Evolutionary conservation across 2,329 filamentous ascomycete species (phyloP).

Genomic region (Fusarium oxysporum): DNA sequence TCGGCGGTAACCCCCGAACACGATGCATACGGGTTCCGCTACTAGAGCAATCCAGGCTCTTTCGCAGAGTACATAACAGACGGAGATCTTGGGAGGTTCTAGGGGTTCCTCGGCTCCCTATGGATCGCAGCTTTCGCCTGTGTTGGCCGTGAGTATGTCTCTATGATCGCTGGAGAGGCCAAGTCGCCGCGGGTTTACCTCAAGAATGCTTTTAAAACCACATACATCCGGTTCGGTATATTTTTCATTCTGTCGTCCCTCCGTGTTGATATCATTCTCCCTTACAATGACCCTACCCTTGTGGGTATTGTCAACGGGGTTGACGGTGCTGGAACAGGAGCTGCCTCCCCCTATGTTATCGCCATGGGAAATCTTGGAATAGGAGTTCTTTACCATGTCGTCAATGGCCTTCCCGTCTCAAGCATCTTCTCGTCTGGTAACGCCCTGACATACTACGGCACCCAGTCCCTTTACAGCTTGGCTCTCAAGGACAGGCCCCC

Average conservation of each 20-base stretch:
- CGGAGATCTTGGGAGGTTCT: not conserved
- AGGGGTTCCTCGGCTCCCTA: not conserved
- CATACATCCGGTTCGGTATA: conserved; percentile 3
- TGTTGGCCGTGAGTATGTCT: conserved; percentile 3
- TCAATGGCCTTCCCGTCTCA: not conserved
- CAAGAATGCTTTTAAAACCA: conserved; percentile 8
- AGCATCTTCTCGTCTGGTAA: not conserved
- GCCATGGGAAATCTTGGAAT: not conserved
- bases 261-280: not conserved
- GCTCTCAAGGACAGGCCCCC: not conserved
- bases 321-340: conserved; percentile 1
- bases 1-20: not conserved
- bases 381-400: not conserved
- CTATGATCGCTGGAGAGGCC: conserved; percentile 1
- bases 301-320: not conserved
- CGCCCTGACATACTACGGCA: not conserved
- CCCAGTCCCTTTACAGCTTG: not conserved
- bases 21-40: not conserved
- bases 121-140: not conserved
- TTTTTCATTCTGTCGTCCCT: not conserved
- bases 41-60: not conserved
- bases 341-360: not conserved
- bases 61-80: not conserved
- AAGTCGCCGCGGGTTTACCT: conserved; percentile 4
- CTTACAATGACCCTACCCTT: not conserved